Conservation (phyloP, 2,329 filamentous ascomycete species). For the Ceratocystis alfenasii region DNA sequence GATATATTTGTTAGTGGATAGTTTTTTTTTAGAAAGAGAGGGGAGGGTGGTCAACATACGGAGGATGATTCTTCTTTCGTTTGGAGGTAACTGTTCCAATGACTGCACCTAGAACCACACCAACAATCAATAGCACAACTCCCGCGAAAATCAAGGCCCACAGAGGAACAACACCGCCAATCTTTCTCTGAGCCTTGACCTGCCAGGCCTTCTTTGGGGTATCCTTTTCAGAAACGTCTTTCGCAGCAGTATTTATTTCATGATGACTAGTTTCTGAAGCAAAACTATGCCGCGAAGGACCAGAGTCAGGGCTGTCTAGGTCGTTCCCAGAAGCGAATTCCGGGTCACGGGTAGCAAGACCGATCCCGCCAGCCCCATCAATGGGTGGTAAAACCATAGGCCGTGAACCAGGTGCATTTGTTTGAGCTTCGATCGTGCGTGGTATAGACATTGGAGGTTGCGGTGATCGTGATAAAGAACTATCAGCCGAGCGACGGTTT, state of each 20-base stretch:
- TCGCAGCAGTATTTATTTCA: conserved; percentile 42
- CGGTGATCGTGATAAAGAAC: neutral
- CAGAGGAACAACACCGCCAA: conserved; percentile 48
- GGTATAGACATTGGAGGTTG: conserved; percentile 14
- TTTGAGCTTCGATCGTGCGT: neutral
- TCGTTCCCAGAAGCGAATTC: conserved; percentile 48
- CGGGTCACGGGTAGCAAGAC: conserved; percentile 48
- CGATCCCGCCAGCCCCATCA: conserved; percentile 49
- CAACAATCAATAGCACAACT: conserved; percentile 40
- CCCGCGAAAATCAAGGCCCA: conserved; percentile 47
- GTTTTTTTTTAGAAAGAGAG: neutral
- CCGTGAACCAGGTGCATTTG: neutral
- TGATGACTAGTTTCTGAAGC: conserved; percentile 41
- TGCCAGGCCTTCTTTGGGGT: conserved; percentile 37
- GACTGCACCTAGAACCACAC: conserved; percentile 45
- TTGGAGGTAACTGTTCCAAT: conserved; percentile 37
- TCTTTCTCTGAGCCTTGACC: conserved; percentile 39
- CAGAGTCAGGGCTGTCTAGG: conserved; percentile 39
- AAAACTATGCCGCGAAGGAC: conserved; percentile 42
- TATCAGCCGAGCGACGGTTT: neutral
- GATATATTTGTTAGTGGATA: neutral
- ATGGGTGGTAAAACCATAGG: conserved; percentile 28
- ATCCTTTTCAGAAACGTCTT: conserved; percentile 37
- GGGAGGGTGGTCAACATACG: neutral
- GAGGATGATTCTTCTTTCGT: conserved; percentile 23